Evolutionary conservation across 768 basidiomycete species (phyloP).

Genomic region (Hericium alpestre): DNA sequence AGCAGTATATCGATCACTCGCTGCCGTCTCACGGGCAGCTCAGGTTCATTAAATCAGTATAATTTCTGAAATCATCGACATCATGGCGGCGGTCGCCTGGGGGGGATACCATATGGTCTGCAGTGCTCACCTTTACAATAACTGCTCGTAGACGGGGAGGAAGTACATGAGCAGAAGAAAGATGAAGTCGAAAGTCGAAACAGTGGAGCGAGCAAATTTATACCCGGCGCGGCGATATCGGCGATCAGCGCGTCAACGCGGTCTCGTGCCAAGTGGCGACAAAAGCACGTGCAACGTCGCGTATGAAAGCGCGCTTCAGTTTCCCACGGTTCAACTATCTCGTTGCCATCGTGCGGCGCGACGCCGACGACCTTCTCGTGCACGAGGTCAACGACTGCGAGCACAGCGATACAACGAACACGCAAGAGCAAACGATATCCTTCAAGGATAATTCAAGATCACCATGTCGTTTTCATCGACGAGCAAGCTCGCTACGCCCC

Average conservation of each 20-base stretch:
- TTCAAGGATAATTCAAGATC: neutral
- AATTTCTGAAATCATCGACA: conserved; percentile 19
- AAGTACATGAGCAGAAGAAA: neutral
- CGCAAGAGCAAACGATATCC: neutral
- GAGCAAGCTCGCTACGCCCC: neutral
- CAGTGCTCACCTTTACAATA: neutral
- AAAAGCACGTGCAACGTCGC: neutral
- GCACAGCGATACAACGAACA: neutral
- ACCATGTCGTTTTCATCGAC: neutral
- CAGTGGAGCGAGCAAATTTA: neutral
- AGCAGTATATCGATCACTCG: conserved; percentile 2
- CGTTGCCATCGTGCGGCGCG: neutral
- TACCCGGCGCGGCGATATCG: neutral
- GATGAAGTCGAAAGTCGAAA: neutral
- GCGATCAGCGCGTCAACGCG: neutral
- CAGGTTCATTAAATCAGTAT: conserved; percentile 24
- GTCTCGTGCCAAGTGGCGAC: neutral
- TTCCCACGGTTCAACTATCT: conserved; percentile 2
- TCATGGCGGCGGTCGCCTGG: neutral
- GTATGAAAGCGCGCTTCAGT: neutral
- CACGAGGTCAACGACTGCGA: neutral
- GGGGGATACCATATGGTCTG: too few relatives aligned
- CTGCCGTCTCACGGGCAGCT: conserved; percentile 17
- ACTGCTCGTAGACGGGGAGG: too few relatives aligned
- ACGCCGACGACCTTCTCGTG: neutral